Evolutionary conservation across 2,329 filamentous ascomycete species (phyloP).

Genomic region (Endothia cerciana): DNA sequence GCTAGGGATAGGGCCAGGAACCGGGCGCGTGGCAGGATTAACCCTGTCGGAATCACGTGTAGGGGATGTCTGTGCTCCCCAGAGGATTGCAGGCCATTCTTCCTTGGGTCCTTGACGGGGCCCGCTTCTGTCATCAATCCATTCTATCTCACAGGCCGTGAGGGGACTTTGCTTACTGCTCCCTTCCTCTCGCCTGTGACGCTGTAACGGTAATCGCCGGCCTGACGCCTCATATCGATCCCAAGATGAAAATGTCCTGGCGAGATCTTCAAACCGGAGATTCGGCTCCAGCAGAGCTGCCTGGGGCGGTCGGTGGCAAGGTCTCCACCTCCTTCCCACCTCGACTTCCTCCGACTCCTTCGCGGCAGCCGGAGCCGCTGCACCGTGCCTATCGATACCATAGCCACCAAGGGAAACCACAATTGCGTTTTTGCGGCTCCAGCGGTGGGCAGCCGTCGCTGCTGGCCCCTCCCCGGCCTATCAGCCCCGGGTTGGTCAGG

Average conservation of each 20-base stretch:
- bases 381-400: background rate
- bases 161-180: background rate
- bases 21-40: slow-evolving; percentile 1
- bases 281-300: background rate
- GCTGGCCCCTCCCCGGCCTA: background rate
- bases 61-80: background rate
- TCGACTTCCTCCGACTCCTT: background rate
- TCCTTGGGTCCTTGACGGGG: background rate
- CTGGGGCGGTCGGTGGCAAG: background rate
- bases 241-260: slow-evolving; percentile 2
- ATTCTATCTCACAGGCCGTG: background rate
- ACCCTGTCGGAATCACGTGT: slow-evolving; percentile 11
- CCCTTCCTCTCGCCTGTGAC: background rate
- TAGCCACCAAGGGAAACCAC: background rate
- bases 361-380: background rate
- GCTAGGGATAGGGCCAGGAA: background rate
- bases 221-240: background rate
- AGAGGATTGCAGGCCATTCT: background rate
- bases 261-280: background rate
- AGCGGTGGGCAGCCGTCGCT: background rate
- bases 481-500: background rate
- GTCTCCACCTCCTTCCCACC: background rate
- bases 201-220: slow-evolving; percentile 2
- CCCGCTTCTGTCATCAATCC: background rate
- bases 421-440: background rate